Conservation (phyloP, 352 stramenopile species). For the Phytophthora podocarpi region DNA sequence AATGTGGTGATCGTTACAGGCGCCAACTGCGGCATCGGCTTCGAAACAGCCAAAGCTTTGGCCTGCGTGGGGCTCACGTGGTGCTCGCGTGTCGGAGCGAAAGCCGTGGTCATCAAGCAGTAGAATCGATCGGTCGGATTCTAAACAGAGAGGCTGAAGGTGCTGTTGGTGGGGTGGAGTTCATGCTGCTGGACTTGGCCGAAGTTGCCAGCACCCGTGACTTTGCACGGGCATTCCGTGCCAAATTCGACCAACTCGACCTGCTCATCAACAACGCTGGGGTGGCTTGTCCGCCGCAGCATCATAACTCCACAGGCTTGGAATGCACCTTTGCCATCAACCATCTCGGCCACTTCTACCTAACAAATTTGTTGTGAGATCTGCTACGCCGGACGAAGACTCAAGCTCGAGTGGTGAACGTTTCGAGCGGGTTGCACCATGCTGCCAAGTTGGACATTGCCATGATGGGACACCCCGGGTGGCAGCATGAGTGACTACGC, state of each 20-base stretch:
- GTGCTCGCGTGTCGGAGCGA: conserved; percentile 46
- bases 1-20: conserved; percentile 44
- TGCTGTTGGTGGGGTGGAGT: conserved; percentile 33
- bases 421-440: conserved; percentile 12
- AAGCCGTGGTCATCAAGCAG: conserved; percentile 11
- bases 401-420: not conserved
- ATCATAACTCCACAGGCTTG: conserved; percentile 33
- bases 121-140: not conserved
- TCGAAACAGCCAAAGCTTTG: conserved; percentile 41
- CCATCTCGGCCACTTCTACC: conserved; percentile 56
- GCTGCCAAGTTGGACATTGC: conserved; percentile 38
- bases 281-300: conserved; percentile 30
- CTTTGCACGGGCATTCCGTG: conserved; percentile 36
- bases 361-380: conserved; percentile 49
- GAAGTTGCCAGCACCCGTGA: conserved; percentile 36
- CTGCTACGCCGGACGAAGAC: not conserved
- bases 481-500: conserved; percentile 38
- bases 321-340: conserved; percentile 65
- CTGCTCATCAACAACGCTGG: conserved; percentile 72
- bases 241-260: conserved; percentile 35
- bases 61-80: conserved; percentile 39
- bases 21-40: conserved; percentile 49
- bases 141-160: conserved; percentile 13
- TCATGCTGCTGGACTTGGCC: conserved; percentile 49
- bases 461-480: conserved; percentile 30